Evolutionary conservation across 331 rosid species (phyloP), one percentile per base, ranked within the genome.

Genomic region (Saraca asoca): DNA sequence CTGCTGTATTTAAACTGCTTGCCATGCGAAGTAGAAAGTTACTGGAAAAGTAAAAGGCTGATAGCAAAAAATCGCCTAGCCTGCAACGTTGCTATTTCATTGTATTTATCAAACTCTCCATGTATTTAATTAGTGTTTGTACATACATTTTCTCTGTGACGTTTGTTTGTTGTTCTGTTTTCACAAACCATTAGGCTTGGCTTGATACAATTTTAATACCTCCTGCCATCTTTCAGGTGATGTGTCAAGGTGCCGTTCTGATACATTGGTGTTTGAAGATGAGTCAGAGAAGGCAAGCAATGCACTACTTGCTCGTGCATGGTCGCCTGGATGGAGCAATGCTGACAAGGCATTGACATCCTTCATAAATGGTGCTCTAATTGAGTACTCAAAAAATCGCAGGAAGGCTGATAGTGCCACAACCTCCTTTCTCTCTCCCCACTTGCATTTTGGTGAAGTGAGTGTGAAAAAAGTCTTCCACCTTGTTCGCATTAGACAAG

Each of bases 251-350:
- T 91, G 83, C 51, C 71, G 75, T 39, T 45, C 73, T 56, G 95
- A 91, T 72, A 66, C 83, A 14, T 69, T 91, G 73, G 71, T 84
- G 64, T 85, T 89, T 74, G 98, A 93, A 78, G 94, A 89, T 52
- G 98, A 93, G 67, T 78, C 51, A 31, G 98, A 93, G 85, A 93
- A 81, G 76, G 95, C 94, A 67, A 93, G 98, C 82, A 93, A 93
- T 68, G 96, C 98, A 5, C 93, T 85, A 74, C 95, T 93, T 12
- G 89, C 94, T 68, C 84, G 98, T 72, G 96, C 96, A 67, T 93
- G 98, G 98, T 81, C 95, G 68, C 96, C 98, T 0, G 98, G 98
- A 43, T 93, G 98, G 98, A 89, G 96, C 83, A 87, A 78, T 33
- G 96, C 94, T 48, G 85, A 93, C 74, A 93, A 82, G 82, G 91